A percentile compares a stretch with the other conserved stretches of the same genome.
phyloP scores from a whole-genome alignment of 208 protist species.

The Trypanosoma grayi region DNA sequence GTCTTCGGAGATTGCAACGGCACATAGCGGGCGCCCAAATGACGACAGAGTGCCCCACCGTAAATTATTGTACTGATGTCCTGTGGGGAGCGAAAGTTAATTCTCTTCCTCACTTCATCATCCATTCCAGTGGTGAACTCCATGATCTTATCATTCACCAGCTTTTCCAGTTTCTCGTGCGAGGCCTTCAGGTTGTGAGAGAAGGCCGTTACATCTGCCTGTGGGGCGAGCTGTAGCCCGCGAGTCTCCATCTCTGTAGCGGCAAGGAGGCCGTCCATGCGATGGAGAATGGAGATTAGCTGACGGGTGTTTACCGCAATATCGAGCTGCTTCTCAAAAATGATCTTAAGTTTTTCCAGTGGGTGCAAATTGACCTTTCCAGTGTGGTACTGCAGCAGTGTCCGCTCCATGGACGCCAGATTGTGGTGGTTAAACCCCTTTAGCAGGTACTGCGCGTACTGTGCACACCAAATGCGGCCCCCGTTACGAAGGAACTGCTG shows the following conservation, averaged over 20 bases:
- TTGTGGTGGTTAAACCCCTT: slow-evolving; percentile 84
- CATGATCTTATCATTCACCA: slow-evolving; percentile 83
- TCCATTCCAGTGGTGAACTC: slow-evolving; percentile 86
- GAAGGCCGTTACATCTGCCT: slow-evolving; percentile 67
- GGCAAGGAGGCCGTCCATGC: slow-evolving; percentile 90
- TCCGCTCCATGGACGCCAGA: slow-evolving; percentile 82
- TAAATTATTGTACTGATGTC: slow-evolving; percentile 92
- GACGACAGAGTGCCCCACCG: slow-evolving; percentile 76
- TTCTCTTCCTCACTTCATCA: slow-evolving; percentile 74
- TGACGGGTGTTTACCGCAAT: slow-evolving; percentile 74
- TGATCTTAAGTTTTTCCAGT: slow-evolving; percentile 80
- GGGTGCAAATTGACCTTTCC: slow-evolving; percentile 67
- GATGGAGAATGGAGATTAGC: slow-evolving; percentile 75
- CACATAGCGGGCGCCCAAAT: slow-evolving; percentile 73
- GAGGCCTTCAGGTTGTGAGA: slow-evolving; percentile 56
- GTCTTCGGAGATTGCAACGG: slow-evolving; percentile 44
- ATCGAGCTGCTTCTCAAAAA: slow-evolving; percentile 89
- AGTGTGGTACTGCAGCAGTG: slow-evolving; percentile 83
- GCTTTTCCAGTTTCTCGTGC: slow-evolving; percentile 74
- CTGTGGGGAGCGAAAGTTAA: slow-evolving; percentile 87
- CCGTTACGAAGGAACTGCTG: slow-evolving; percentile 74
- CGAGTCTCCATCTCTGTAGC: slow-evolving; percentile 91
- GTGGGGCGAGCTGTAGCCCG: slow-evolving; percentile 73
- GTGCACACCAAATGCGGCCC: slow-evolving; percentile 86
- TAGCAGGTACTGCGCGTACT: slow-evolving; percentile 92